Evolutionary conservation across 1,139 yeast species (phyloP), one percentile per base, ranked within the genome.

Genomic region (Eremothecium cymbalariae): DNA sequence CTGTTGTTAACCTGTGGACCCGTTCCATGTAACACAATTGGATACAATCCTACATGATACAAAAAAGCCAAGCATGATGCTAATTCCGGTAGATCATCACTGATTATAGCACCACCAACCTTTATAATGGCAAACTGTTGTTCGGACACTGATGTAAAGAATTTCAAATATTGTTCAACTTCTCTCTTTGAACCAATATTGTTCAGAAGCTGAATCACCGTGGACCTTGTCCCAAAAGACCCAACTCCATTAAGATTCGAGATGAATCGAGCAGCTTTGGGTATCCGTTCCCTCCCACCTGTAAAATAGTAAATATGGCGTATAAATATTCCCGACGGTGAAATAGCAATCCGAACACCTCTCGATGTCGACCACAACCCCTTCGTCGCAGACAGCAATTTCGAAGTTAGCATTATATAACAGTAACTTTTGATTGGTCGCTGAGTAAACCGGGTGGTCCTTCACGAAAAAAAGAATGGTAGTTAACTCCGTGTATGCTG

Each of bases 81-180:
- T 49, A 90, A 68, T 61, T 90, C 95, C 9, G 86, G 82, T 45
- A 93, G 66, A 51, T 88, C 93, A 52, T 90, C 94, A 33, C 97
- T 88, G 57, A 90, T 90, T 53, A 93, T 88, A 27, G 98, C 99
- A 47, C 99, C 99, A 27, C 99, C 99, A 25, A 90, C 98, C 62
- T 90, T 90, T 63, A 90, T 90, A 32, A 90, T 96, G 8, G 99
- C 99, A 55, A 90, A 90, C 57, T 90, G 97, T 60, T 90, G 98
- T 48, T 84, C 86, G 8, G 85, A 77, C 18, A 90, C 97, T 20
- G 96, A 85, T 1, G 98, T 88, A 67, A 90, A 90, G 62, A 88
- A 88, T 57, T 88, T 88, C 55, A 90, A 72, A 60, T 90, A 90
- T 62, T 90, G 98, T 60, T 90, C 98, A 31, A 90, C 98, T 63